phyloP scores from a whole-genome alignment of 2,329 filamentous ascomycete genomes.

The Monosporascus cannonballus region DNA sequence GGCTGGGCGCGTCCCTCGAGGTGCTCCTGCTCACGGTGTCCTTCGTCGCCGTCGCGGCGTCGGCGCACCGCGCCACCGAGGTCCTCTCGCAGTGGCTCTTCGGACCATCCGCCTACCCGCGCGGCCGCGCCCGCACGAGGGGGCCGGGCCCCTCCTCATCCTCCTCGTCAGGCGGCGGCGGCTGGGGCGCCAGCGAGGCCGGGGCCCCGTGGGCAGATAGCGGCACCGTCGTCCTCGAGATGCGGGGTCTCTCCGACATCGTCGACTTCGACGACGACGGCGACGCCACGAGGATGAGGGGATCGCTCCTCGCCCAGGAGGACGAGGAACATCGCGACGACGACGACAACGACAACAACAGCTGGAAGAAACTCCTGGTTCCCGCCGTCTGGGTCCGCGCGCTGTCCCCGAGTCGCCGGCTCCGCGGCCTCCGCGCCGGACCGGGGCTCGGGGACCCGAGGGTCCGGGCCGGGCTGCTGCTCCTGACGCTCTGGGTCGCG shows the following conservation, averaged over 20 bases:
- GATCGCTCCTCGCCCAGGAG: neutral
- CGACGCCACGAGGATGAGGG: too few relatives aligned
- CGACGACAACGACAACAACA: neutral
- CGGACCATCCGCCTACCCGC: neutral
- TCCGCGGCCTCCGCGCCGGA: neutral
- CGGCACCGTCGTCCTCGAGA: too few relatives aligned
- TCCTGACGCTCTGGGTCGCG: neutral
- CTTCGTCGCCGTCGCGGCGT: constrained; percentile 19
- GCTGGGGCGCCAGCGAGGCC: neutral
- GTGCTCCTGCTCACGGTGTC: constrained; percentile 17
- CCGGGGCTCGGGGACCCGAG: neutral
- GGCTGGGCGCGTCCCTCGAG: constrained; percentile 15
- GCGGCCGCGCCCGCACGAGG: neutral
- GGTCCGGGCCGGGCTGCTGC: neutral
- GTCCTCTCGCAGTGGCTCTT: constrained; percentile 13
- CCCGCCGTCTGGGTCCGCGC: neutral
- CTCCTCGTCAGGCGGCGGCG: neutral
- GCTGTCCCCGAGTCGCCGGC: neutral
- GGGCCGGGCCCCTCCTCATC: neutral
- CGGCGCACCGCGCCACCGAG: constrained; percentile 16
- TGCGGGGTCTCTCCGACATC: too few relatives aligned
- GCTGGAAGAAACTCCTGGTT: neutral
- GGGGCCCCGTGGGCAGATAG: too few relatives aligned
- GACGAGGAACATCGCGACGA: neutral
- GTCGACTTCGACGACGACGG: too few relatives aligned